Percentiles rank a stretch among this genome's conserved stretches.
Evolutionary conservation across 805 yeast species (phyloP).

Genomic region (Yamadazyma scolyti): DNA sequence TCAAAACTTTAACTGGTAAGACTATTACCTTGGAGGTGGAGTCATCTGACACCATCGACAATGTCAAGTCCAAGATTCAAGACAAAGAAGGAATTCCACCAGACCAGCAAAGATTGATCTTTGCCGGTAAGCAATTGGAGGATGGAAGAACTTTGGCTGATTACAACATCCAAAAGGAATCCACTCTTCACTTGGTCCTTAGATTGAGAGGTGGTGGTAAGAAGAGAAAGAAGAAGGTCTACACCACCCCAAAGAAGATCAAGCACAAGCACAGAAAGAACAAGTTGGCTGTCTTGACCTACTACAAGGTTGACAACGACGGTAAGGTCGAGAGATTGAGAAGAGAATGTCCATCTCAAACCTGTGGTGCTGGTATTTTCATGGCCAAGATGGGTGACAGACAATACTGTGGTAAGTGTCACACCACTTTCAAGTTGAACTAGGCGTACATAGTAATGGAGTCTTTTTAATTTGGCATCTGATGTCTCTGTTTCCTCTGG

Average conservation of each 20-base stretch:
- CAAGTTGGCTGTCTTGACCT: constrained; percentile 98
- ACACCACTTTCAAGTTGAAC: constrained; percentile 73
- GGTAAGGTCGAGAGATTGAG: constrained; percentile 98
- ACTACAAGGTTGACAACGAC: constrained; percentile 98
- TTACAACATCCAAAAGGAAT: constrained; percentile 99
- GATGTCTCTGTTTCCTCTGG: no score
- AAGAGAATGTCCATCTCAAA: constrained; percentile 91
- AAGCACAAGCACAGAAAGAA: constrained; percentile 99
- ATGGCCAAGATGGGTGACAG: constrained; percentile 99
- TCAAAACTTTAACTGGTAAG: constrained; percentile 99
- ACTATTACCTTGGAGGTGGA: constrained; percentile 98
- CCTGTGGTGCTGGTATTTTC: constrained; percentile 99
- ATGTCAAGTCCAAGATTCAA: constrained; percentile 97
- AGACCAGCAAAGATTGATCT: constrained; percentile 98
- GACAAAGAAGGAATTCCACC: constrained; percentile 99
- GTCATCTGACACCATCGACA: constrained; percentile 98
- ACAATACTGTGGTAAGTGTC: constrained; percentile 99
- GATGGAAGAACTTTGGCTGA: constrained; percentile 98
- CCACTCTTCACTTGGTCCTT: constrained; percentile 91
- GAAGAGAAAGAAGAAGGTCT: constrained; percentile 99
- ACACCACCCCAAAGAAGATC: constrained; percentile 99
- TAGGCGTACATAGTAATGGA: no score
- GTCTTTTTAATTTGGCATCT: no score
- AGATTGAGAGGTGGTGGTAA: constrained; percentile 98
- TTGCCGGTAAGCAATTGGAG: constrained; percentile 99